Percentiles rank a stretch among this genome's conserved stretches.
Evolutionary conservation across 257 asterid species (phyloP).

Genomic region (Solanum sitiens): DNA sequence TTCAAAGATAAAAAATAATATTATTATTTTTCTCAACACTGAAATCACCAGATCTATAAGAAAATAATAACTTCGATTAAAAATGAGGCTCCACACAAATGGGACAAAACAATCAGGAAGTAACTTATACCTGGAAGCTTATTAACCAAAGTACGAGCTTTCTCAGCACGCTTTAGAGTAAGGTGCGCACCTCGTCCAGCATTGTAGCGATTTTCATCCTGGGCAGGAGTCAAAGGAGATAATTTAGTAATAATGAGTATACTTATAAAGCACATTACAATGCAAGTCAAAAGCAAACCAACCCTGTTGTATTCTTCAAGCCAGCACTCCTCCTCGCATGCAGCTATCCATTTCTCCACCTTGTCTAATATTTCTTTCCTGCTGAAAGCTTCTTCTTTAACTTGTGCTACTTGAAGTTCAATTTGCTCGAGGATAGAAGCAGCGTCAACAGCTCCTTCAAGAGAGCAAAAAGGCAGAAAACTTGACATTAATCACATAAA

Average conservation of each 20-base stretch:
- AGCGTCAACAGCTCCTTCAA: conserved; percentile 77
- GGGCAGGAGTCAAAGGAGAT: background rate
- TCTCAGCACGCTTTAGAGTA: conserved; percentile 92
- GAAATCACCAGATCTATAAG: background rate
- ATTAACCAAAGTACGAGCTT: conserved; percentile 81
- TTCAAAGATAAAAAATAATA: background rate
- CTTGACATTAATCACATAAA: background rate
- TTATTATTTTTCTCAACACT: background rate
- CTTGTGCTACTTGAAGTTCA: conserved; percentile 78
- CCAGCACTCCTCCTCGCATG: conserved; percentile 98
- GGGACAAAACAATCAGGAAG: background rate
- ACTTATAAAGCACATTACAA: conserved; percentile 3
- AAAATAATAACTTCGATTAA: background rate
- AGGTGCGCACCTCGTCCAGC: conserved; percentile 99
- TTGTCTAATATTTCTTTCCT: conserved; percentile 92
- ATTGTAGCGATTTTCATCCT: conserved; percentile 95
- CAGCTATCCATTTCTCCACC: conserved; percentile 95
- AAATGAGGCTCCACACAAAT: background rate
- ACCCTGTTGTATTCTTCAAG: conserved; percentile 98
- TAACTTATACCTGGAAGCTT: conserved; percentile 76
- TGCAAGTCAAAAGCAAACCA: conserved; percentile 9
- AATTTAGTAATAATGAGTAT: background rate
- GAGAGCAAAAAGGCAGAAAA: conserved; percentile 4
- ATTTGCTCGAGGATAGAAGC: conserved; percentile 78
- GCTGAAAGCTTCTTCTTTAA: conserved; percentile 81